Evolutionary conservation across 495 filamentous ascomycete species (phyloP), one percentile per base, ranked within the genome.

Genomic region (Sabuloglossum arenarium): DNA sequence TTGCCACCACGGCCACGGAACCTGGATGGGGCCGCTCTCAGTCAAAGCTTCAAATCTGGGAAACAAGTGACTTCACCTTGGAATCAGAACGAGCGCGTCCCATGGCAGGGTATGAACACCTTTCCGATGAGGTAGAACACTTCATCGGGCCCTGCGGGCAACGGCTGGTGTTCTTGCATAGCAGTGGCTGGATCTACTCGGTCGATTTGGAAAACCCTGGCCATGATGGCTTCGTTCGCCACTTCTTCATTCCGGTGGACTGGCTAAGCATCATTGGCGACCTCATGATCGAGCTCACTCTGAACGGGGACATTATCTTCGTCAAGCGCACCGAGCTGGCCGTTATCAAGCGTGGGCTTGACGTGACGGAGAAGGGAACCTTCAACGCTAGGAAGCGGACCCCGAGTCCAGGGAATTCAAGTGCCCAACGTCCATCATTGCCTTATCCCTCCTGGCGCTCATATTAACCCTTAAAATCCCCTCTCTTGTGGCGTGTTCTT

Each of bases 311-410:
- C 42, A 62, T 68, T 25, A 11, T 68, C 6, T 58, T 66, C 6
- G 62, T 56, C 34, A 60, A 62, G 30, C 31, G 60, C 14, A 42
- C 54, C 19, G 66, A 68, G 11, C 34, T 68, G 31, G 65, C 62
- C 19, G 59, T 68, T n/a, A 65, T 66, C 32, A 66, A 62, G 54
- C 57, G 64, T 12, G 66, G 65, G 1, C 58, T 68, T 11, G 62
- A 64, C 31, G 34, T 37, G 34, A 37, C 34, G 34, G 34, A 37
- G 34, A 37, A 37, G 34, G 46, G 34, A 37, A 14, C 34, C 2
- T 37, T 37, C 34, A 37, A 37, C 34, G 34, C 34, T 37, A 37
- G 34, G 16, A 37, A 14, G 16, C 34, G 34, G 34, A 37, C 34
- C 34, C 34, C 34, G 34, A 14, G 34, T 14, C 34, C 34, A 37